Conservation (phyloP, 2,329 filamentous ascomycete species). For the Phialophora macrospora region DNA sequence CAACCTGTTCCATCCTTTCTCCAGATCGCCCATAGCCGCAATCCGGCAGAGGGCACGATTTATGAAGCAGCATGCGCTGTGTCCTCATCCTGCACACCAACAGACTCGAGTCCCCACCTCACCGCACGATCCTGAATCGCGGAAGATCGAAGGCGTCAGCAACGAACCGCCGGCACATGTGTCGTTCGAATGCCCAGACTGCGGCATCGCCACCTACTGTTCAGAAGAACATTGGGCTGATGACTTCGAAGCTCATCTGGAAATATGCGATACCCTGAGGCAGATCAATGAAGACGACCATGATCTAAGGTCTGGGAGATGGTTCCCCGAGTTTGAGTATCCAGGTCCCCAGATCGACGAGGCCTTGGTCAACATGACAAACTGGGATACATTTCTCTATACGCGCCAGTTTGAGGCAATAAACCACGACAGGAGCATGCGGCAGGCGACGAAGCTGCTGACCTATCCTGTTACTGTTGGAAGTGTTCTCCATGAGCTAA, state of each 20-base stretch:
- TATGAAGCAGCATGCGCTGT: conserved; percentile 91
- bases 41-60: conserved; percentile 87
- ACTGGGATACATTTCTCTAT: conserved; percentile 97
- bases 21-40: conserved; percentile 82
- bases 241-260: conserved; percentile 89
- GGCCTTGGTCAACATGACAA: conserved; percentile 93
- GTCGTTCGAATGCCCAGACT: conserved; percentile 93
- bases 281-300: conserved; percentile 99
- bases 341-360: conserved; percentile 89
- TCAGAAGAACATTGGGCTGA: conserved; percentile 94
- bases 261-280: conserved; percentile 87
- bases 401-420: conserved; percentile 89
- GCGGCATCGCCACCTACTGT: conserved; percentile 91
- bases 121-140: conserved; percentile 66
- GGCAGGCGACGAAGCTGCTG: conserved; percentile 88
- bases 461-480: conserved; percentile 93
- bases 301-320: conserved; percentile 84
- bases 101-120: conserved; percentile 71
- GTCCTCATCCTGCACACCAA: conserved; percentile 86
- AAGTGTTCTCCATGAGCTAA: conserved; percentile 90
- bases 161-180: conserved; percentile 74
- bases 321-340: conserved; percentile 93
- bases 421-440: conserved; percentile 85
- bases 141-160: conserved; percentile 55
- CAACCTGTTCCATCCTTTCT: conserved; percentile 92